Evolutionary conservation across 2,329 filamentous ascomycete species (phyloP).

Genomic region (Tolypocladium pustulatum): DNA sequence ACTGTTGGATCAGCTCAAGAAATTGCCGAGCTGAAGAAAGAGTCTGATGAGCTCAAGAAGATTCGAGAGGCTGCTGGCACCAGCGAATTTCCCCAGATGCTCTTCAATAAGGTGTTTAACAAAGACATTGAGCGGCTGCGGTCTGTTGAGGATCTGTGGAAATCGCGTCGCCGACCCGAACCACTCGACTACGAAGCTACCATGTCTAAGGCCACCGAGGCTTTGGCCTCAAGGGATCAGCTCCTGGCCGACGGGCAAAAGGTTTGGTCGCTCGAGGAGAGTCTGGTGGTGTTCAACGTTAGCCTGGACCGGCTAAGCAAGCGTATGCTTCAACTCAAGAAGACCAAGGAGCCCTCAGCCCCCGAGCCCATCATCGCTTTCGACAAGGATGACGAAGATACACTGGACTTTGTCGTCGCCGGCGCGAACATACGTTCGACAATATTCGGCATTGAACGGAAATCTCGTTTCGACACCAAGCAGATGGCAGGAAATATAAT

Average conservation of each 20-base stretch:
- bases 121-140: slow-evolving; percentile 72
- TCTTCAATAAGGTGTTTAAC: slow-evolving; percentile 91
- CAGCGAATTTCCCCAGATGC: slow-evolving; percentile 60
- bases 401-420: slow-evolving; percentile 85
- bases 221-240: slow-evolving; percentile 40
- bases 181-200: slow-evolving; percentile 60
- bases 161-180: slow-evolving; percentile 63
- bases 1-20: slow-evolving; percentile 45
- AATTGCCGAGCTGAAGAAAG: slow-evolving; percentile 76
- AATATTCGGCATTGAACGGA: slow-evolving; percentile 79
- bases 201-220: slow-evolving; percentile 36
- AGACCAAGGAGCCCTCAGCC: slow-evolving; percentile 31
- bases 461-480: slow-evolving; percentile 94
- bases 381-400: slow-evolving; percentile 95
- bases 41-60: slow-evolving; percentile 71
- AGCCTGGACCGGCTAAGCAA: slow-evolving; percentile 69
- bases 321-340: slow-evolving; percentile 57
- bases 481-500: slow-evolving; percentile 99
- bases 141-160: slow-evolving; percentile 96
- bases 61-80: slow-evolving; percentile 77
- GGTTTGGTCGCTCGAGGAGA: slow-evolving; percentile 74
- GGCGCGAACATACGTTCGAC: slow-evolving; percentile 81
- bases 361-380: slow-evolving; percentile 65
- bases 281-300: slow-evolving; percentile 75
- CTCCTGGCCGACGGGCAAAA: slow-evolving; percentile 58